Base-by-base conservation (phyloP, 2,329 filamentous ascomycete species). In the Moelleriella libera region DNA sequence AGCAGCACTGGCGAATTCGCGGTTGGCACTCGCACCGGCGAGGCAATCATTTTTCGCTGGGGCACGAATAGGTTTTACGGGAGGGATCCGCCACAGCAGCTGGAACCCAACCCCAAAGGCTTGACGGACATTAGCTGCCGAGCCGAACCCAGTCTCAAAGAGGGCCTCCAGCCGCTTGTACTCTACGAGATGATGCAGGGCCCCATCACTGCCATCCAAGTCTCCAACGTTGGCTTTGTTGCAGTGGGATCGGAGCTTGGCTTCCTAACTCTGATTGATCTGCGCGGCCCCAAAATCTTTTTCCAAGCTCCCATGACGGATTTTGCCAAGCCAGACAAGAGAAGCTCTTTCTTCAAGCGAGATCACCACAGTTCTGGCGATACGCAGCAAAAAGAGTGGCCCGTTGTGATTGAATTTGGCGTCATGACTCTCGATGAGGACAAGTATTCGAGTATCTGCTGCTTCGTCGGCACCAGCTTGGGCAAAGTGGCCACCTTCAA, bases 391-490 rank as follows among this genome's bases (percentile, higher is more conserved):
- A 74, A 72, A 44, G 89, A 96, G 58, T 94, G 82, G 76, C 80
- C 87, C 1, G 88, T 87, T 0, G 74, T 71, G 31, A 80, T 97
- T 30, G 87, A 96, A 59, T 98, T 97, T 66, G 88, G 87, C 47
- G 87, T 95, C 44, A 83, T 98, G 80, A 94, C 85, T 3, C 68
- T 96, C 4, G 92, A 97, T 42, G 85, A 83, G n/a, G 90, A 97
- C 59, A 81, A 87, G 53, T 98, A 94, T 61, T 97, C 92, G 1
- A 96, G 88, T 58, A 94, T 98, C 48, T 80, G 83, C 49, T 85
- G 92, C 54, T 94, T 97, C 55, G 85, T 94, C 2, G 92, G 92
- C 21, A 97, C 92, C 0, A 89, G 83, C 54, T 64, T 80, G 31
- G 92, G 92, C 41, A 87, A 86, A 56, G 69, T 97, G 14, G 80